These are phyloP conservation scores for Phytophthora fragariae DNA, from an alignment of 352 stramenopile species.

Conservation along the genomic window DNA sequence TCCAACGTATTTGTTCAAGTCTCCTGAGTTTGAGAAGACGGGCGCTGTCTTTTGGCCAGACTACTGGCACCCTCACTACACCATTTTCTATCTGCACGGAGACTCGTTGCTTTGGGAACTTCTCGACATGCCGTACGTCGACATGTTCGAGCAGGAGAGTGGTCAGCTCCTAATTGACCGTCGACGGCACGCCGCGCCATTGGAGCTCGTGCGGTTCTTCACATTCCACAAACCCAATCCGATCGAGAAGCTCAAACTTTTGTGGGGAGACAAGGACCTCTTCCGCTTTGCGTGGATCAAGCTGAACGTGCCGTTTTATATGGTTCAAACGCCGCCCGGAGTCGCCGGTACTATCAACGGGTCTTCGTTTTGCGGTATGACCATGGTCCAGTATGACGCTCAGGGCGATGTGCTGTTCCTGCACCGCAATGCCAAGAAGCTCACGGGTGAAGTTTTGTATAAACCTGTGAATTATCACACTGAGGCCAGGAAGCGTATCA, in stretches of 20 bases:
- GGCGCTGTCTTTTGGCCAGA: slow-evolving; percentile 72
- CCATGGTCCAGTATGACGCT: slow-evolving; percentile 45
- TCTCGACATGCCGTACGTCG: slow-evolving; percentile 49
- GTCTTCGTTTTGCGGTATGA: slow-evolving; percentile 45
- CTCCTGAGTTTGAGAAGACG: slow-evolving; percentile 42
- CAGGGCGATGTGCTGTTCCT: slow-evolving; percentile 52
- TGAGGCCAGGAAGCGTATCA: slow-evolving; percentile 27
- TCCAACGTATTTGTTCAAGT: slow-evolving; percentile 57
- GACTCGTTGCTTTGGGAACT: slow-evolving; percentile 64
- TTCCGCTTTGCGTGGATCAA: slow-evolving; percentile 73
- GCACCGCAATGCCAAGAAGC: slow-evolving; percentile 61
- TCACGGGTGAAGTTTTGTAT: slow-evolving; percentile 41
- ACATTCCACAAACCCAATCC: slow-evolving; percentile 49
- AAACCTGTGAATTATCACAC: slow-evolving; percentile 34
- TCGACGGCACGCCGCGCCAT: slow-evolving; percentile 17
- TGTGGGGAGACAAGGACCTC: slow-evolving; percentile 67
- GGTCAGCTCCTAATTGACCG: slow-evolving; percentile 33
- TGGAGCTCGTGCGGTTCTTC: slow-evolving; percentile 46
- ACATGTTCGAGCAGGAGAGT: slow-evolving; percentile 57
- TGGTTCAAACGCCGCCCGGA: slow-evolving; percentile 52
- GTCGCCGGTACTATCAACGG: slow-evolving; percentile 42
- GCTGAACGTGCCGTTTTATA: slow-evolving; percentile 50
- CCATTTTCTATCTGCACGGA: slow-evolving; percentile 66
- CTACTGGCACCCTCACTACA: slow-evolving; percentile 64
- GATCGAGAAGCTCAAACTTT: slow-evolving; percentile 47